Percentiles rank a stretch among this genome's conserved stretches.
Evolutionary conservation across 2,329 filamentous ascomycete genomes (phyloP).

Genomic region (Alternaria sp.): DNA sequence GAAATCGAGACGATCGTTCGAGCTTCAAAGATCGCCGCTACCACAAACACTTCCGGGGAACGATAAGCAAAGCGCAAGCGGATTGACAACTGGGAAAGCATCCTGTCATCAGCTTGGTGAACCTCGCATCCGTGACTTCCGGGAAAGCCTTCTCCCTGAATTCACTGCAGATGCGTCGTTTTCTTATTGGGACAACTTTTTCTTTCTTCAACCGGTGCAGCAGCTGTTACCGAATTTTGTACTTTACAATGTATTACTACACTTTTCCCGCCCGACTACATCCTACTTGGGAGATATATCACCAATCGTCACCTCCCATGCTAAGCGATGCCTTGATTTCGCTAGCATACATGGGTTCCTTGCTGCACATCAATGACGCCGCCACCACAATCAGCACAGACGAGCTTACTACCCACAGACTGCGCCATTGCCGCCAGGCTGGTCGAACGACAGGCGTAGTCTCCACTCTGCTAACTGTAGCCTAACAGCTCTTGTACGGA

Average conservation of each 20-base stretch:
- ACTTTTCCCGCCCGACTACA: background rate
- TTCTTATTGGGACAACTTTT: background rate
- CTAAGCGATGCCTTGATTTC: background rate
- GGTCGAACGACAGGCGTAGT: background rate
- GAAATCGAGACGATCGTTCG: constrained; percentile 4
- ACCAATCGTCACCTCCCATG: background rate
- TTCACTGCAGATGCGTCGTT: background rate
- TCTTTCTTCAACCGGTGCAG: background rate
- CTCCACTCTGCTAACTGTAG: background rate
- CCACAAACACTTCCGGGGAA: background rate
- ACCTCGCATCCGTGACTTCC: background rate
- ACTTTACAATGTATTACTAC: background rate
- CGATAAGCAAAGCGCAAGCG: background rate
- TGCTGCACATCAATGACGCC: background rate
- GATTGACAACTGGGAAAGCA: background rate
- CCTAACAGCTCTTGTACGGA: background rate
- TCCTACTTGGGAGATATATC: background rate
- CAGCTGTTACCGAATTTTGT: background rate
- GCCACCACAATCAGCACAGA: background rate
- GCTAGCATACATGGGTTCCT: background rate
- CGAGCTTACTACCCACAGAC: background rate
- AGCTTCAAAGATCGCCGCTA: background rate
- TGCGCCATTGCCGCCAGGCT: background rate
- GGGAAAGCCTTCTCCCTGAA: background rate
- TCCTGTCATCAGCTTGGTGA: background rate